Conservation (phyloP, 2,329 filamentous ascomycete species). For the Diaporthe destruens region DNA sequence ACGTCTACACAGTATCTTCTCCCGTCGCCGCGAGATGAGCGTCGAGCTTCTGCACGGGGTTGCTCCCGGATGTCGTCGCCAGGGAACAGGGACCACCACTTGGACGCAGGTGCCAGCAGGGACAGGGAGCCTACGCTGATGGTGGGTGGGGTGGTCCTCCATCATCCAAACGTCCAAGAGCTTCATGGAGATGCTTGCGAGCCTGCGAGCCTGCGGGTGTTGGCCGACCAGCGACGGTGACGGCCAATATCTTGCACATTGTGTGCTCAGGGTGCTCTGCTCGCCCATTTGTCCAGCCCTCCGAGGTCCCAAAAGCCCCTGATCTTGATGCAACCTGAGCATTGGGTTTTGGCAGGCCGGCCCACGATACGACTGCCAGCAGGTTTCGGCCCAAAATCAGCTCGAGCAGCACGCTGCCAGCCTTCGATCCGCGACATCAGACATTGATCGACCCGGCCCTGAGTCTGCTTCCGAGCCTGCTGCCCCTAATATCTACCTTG, state of each 20-base stretch:
- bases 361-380: background rate
- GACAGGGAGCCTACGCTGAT: background rate
- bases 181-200: slow-evolving; percentile 30
- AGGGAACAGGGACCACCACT: background rate
- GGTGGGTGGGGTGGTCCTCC: background rate
- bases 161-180: background rate
- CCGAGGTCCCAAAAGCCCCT: background rate
- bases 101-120: background rate
- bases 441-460: background rate
- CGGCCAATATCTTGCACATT: background rate
- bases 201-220: background rate
- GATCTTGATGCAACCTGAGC: slow-evolving; percentile 32
- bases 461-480: background rate
- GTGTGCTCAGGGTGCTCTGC: background rate
- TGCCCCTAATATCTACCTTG: slow-evolving; percentile 7
- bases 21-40: background rate
- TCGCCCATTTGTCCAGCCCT: slow-evolving; percentile 18
- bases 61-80: background rate
- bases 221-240: background rate
- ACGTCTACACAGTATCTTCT: background rate
- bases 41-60: slow-evolving; percentile 11
- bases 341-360: slow-evolving; percentile 25
- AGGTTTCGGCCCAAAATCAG: slow-evolving; percentile 12
- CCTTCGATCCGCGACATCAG: background rate
- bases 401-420: background rate